Percentiles rank a stretch among this genome's conserved stretches.
Evolutionary conservation across 1,139 yeast genomes (phyloP).

Genomic region (Suhomyces bribrorum): DNA sequence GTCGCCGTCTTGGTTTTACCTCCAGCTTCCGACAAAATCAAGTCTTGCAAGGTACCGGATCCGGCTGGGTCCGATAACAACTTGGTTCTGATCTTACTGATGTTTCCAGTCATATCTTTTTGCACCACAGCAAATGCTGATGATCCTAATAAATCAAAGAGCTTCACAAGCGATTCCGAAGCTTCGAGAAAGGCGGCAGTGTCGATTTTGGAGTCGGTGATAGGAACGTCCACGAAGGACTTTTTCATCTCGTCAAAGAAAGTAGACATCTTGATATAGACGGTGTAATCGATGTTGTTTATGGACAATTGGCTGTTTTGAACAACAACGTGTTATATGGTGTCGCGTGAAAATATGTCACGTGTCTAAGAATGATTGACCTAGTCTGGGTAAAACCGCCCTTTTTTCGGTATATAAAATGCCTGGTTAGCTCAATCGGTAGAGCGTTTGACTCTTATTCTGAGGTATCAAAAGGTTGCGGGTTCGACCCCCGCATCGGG

Average conservation of each 20-base stretch:
- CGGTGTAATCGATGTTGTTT: not conserved
- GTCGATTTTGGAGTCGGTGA: conserved; percentile 62
- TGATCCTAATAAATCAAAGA: conserved; percentile 83
- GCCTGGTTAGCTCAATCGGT: conserved; percentile 20
- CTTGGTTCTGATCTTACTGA: conserved; percentile 69
- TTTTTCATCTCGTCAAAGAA: conserved; percentile 77
- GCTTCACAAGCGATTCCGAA: conserved; percentile 75
- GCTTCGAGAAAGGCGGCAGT: conserved; percentile 82
- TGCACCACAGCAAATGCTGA: conserved; percentile 85
- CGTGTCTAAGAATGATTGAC: too few relatives aligned
- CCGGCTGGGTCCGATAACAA: conserved; percentile 64
- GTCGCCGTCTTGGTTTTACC: conserved; percentile 78
- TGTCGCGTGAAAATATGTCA: conserved; percentile 5
- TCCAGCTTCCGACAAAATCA: conserved; percentile 69
- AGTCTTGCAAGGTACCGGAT: conserved; percentile 70
- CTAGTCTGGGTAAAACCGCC: too few relatives aligned
- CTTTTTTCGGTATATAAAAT: too few relatives aligned
- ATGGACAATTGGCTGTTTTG: not conserved
- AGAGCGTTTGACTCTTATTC: conserved; percentile 17
- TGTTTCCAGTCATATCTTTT: conserved; percentile 86
- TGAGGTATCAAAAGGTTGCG: conserved; percentile 44
- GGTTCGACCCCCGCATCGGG: conserved; percentile 55
- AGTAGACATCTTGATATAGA: conserved; percentile 51
- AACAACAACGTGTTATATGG: conserved; percentile 1
- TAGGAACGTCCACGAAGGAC: conserved; percentile 74